Base-by-base conservation (phyloP, 1,139 yeast species). In the Hansenula sp. region DNA sequence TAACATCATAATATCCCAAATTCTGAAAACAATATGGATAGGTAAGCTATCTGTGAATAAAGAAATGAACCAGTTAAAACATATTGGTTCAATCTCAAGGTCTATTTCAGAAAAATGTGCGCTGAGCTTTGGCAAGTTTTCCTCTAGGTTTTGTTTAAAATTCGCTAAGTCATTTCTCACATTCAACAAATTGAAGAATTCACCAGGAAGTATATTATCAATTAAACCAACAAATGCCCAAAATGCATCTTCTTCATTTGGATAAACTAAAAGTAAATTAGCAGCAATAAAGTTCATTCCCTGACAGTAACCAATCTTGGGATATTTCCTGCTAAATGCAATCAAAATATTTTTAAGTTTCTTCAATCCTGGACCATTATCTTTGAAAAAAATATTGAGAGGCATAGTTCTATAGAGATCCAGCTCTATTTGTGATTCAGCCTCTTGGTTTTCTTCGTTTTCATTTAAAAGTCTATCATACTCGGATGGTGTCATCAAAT, bases 201-300 rank as follows among this genome's bases (percentile, higher is more conserved):
- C 73, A 18, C 56, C 50, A 0, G 82, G 82, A 7, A 78, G 56
- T n/a, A 76, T 65, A 42, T 75, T 76, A 42, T 75, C 79, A 19
- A 73, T 62, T 27, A 78, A 51, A 6, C 73, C 71, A 32, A 73
- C 73, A 43, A 77, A 70, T 5, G 73, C 64, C 81, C 82, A 77
- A 46, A 77, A 78, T 4, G 79, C 71, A 42, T 77, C 81, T 46
- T 75, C 82, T 39, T 77, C 82, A 6, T 67, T 61, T 4, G 71
- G 63, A 46, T 60, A 68, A 2, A 73, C 69, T 24, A 78, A 52
- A 13, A 78, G 54, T 9, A 78, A 52, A 37, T 73, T 75, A 0
- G 80, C 84, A 5, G 75, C 73, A 22, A 78, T 72, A 49, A 77
- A 72, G 50, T 78, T 78, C 84, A 78, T 77, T 0, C 84, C 84